A percentile compares a stretch with the other conserved stretches of the same genome.
These are phyloP conservation scores for Claviceps lovelessii DNA, from an alignment of 2,329 filamentous ascomycete genomes.

Conservation along the genomic window DNA sequence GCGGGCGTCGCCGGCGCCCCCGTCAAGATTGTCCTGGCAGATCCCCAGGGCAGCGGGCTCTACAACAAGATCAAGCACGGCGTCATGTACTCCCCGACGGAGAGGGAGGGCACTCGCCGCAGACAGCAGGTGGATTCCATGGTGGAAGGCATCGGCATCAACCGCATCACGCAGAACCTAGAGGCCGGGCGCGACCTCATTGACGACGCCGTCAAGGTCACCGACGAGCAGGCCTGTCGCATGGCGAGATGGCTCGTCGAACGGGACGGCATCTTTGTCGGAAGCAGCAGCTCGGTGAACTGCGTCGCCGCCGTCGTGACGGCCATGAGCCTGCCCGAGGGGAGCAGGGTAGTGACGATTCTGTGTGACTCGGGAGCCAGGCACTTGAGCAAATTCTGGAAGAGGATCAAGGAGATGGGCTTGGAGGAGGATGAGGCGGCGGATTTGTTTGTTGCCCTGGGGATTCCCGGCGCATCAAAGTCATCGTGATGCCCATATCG, in stretches of 20 bases:
- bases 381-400: constrained; percentile 78
- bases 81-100: constrained; percentile 86
- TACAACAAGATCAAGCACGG: constrained; percentile 87
- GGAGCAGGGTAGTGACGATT: constrained; percentile 64
- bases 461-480: constrained; percentile 19
- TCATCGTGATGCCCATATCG: neutral
- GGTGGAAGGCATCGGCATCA: constrained; percentile 91
- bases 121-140: constrained; percentile 89
- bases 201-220: constrained; percentile 80
- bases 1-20: constrained; percentile 8
- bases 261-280: constrained; percentile 85
- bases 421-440: constrained; percentile 40
- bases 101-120: constrained; percentile 78
- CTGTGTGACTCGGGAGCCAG: constrained; percentile 72
- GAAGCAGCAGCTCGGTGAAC: constrained; percentile 93
- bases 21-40: constrained; percentile 66
- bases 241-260: constrained; percentile 98
- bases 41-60: constrained; percentile 85
- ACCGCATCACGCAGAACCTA: constrained; percentile 86
- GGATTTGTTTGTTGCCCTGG: constrained; percentile 37
- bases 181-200: constrained; percentile 74
- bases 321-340: constrained; percentile 46
- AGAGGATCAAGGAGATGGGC: constrained; percentile 52
- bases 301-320: constrained; percentile 66
- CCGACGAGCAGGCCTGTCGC: constrained; percentile 70